Evolutionary conservation across 2,329 filamentous ascomycete species (phyloP).

Genomic region (Trichothecium roseum): DNA sequence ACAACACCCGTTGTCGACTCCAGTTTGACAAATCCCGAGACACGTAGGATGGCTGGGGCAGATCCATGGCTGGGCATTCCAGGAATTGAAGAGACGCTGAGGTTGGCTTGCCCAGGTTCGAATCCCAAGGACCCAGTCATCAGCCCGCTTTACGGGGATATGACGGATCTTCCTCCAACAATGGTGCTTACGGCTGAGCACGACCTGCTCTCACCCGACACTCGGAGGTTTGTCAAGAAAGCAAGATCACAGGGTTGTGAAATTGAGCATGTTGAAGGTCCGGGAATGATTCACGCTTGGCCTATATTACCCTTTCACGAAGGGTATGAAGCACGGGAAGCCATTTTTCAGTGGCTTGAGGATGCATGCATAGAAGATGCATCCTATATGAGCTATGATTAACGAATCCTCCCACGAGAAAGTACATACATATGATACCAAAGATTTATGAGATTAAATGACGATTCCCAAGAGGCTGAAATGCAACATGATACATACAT

Average conservation of each 20-base stretch:
- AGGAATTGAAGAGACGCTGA: conserved; percentile 14
- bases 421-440: too few species aligned
- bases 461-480: conserved; percentile 15
- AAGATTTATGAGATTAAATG: too few species aligned
- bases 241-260: conserved; percentile 13
- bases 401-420: too few species aligned
- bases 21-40: conserved; percentile 17
- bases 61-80: conserved; percentile 18
- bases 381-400: too few species aligned
- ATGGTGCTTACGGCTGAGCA: conserved; percentile 16
- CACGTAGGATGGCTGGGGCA: conserved; percentile 10
- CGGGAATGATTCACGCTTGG: conserved; percentile 22
- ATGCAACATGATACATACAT: conserved; percentile 18
- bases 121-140: conserved; percentile 14
- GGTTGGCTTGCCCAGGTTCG: conserved; percentile 16
- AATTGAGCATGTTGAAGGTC: conserved; percentile 16
- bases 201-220: conserved; percentile 18
- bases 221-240: conserved; percentile 15
- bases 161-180: conserved; percentile 17
- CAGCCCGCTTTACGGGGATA: conserved; percentile 18
- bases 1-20: conserved; percentile 20
- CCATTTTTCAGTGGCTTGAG: conserved; percentile 16
- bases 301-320: conserved; percentile 18
- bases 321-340: conserved; percentile 13
- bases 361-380: not conserved